Conservation (phyloP, 305 asterid genomes). For the Salvia sclarea region DNA sequence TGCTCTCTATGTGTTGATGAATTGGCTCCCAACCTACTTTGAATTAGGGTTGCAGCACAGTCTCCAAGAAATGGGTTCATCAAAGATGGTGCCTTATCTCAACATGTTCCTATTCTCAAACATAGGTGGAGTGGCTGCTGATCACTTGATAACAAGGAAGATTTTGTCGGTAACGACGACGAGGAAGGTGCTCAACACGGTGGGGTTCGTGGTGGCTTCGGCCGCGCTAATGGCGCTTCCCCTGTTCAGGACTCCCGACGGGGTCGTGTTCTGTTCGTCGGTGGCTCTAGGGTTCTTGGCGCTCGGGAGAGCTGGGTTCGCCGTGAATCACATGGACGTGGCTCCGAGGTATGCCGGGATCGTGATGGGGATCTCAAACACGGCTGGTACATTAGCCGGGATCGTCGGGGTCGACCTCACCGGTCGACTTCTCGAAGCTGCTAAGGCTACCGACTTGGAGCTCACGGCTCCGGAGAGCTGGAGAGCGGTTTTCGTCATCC, state of each 20-base stretch:
- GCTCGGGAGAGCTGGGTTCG: constrained; percentile 97
- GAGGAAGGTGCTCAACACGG: constrained; percentile 75
- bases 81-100: constrained; percentile 93
- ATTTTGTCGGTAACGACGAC: constrained; percentile 73
- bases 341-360: constrained; percentile 98
- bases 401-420: constrained; percentile 92
- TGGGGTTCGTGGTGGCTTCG: constrained; percentile 81
- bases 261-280: constrained; percentile 80
- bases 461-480: constrained; percentile 91
- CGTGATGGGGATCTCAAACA: constrained; percentile 95
- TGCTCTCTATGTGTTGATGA: constrained; percentile 93
- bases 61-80: constrained; percentile 97
- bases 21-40: constrained; percentile 97
- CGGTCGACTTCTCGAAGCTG: constrained; percentile 90
- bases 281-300: constrained; percentile 94
- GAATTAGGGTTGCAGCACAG: constrained; percentile 83
- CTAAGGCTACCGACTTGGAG: constrained; percentile 68
- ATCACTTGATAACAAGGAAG: constrained; percentile 65
- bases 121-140: constrained; percentile 90
- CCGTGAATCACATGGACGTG: constrained; percentile 94
- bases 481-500: constrained; percentile 78
- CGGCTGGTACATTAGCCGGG: constrained; percentile 96
- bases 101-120: constrained; percentile 94
- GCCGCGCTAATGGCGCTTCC: constrained; percentile 78
- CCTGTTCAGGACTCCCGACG: constrained; percentile 68